Base-by-base conservation (phyloP, 2,329 filamentous ascomycete species). In the Verticillium klebahnii region DNA sequence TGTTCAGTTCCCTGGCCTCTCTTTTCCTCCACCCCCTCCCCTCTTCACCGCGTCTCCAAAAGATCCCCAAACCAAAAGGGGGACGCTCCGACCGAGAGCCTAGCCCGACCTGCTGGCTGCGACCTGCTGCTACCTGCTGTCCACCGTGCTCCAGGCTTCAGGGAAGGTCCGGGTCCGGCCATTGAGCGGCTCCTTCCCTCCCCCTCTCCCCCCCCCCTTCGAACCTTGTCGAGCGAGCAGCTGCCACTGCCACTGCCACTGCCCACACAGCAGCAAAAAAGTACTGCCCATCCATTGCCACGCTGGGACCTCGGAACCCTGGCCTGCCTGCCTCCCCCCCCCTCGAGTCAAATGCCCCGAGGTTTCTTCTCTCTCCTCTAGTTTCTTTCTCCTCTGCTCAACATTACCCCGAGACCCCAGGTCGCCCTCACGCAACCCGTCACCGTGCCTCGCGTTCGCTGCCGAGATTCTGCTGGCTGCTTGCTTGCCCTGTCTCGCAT, bases 321-420 rank as follows among this genome's bases (percentile, higher is more conserved):
- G 40, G 37, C 37, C 37, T 25, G 40, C n/a, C 40, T 23, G 23
- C 23, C 23, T n/a, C 40, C 60, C 58, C 69, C 64, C 54, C 66
- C 64, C 40, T 60, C 65, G 40, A 50, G 40, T 50, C 62, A 61
- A 60, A 63, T 63, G 62, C 52, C 60, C 65, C 65, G 61, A 65
- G 62, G 61, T 64, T 45, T 64, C 65, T 61, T 60, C 52, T 56
- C 55, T 25, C 59, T 56, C 61, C 54, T 58, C 57, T 56, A 29
- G 40, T 58, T 59, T 56, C 63, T 57, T 29, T 59, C 61, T 70
- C 67, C 68, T 71, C 67, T 68, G 70, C 74, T 71, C 75, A 80
- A 73, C 76, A 80, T 80, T 79, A 78, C 70, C 77, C 78, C 76
- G 77, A 80, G 71, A 69, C 63, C 59, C 65, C 62, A 57, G 58